Conservation (phyloP, 306 rosid species). For the Begonia peltatifolia region DNA sequence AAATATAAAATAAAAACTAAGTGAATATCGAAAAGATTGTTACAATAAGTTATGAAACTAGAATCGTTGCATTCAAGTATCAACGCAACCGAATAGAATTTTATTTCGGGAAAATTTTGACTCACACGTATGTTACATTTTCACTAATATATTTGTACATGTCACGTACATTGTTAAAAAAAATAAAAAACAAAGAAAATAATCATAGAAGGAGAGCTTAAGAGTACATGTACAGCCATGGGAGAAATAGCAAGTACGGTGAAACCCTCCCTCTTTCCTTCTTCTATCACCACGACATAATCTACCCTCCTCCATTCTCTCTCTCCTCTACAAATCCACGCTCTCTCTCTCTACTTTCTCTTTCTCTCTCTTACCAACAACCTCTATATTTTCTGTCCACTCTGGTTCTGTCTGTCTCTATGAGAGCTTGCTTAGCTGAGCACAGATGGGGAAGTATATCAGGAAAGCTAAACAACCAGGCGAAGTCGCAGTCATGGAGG, state of each 20-base stretch:
- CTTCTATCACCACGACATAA: constrained; percentile 7
- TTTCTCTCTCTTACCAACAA: background rate
- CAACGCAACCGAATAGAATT: no score
- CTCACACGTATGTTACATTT: no score
- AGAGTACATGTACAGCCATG: background rate
- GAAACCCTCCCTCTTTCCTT: constrained; percentile 7
- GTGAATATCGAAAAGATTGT: no score
- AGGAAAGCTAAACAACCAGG: constrained; percentile 52
- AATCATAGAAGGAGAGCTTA: background rate
- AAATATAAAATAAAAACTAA: no score
- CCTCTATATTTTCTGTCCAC: background rate
- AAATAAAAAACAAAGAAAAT: no score
- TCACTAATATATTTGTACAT: no score
- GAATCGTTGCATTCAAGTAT: no score
- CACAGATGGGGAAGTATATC: constrained; percentile 81
- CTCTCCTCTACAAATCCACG: background rate
- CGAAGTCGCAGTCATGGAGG: constrained; percentile 49
- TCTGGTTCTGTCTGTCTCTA: constrained; percentile 9
- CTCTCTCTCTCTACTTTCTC: constrained; percentile 9
- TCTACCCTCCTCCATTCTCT: constrained; percentile 2
- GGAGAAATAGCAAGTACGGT: constrained; percentile 2
- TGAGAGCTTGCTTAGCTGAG: constrained; percentile 12
- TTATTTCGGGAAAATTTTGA: no score
- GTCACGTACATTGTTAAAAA: no score
- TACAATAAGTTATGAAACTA: no score